Percentiles rank a stretch among this genome's conserved stretches.
phyloP scores from a whole-genome alignment of 2,329 filamentous ascomycete species.

The Ceratocystis cubensis region DNA sequence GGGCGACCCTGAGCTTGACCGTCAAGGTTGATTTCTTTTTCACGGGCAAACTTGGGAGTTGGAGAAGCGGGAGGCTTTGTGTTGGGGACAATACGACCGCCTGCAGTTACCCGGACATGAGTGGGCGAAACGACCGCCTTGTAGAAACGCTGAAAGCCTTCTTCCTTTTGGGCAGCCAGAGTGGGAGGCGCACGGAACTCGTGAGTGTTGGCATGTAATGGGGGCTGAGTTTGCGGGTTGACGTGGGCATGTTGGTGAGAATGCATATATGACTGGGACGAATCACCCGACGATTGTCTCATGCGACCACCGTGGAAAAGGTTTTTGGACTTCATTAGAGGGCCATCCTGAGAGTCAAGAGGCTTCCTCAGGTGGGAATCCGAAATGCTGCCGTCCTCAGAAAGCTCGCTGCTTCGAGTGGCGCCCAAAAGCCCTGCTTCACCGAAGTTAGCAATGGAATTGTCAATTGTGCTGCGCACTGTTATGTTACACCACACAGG shows the following conservation, averaged over 20 bases:
- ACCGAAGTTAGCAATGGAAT: conserved; percentile 3
- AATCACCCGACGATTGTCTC: conserved; percentile 17
- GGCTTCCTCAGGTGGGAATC: background rate
- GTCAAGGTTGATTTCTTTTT: conserved; percentile 16
- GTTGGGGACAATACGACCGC: conserved; percentile 55
- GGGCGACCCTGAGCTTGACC: conserved; percentile 3
- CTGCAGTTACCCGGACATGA: conserved; percentile 54
- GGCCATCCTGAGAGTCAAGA: conserved; percentile 8
- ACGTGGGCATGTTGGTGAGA: conserved; percentile 2
- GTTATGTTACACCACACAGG: background rate
- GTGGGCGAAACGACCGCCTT: conserved; percentile 56
- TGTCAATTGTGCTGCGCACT: background rate
- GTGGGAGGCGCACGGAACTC: conserved; percentile 43
- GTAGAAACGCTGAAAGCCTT: conserved; percentile 57
- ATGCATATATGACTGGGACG: background rate
- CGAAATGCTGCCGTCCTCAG: background rate
- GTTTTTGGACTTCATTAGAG: conserved; percentile 13
- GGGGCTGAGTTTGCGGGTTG: conserved; percentile 21
- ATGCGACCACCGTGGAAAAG: conserved; percentile 16
- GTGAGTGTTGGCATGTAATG: conserved; percentile 26
- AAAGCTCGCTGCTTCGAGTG: background rate
- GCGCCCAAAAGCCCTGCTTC: conserved; percentile 13
- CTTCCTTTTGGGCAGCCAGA: conserved; percentile 42
- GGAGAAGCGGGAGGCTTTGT: conserved; percentile 43
- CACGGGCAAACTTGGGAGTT: conserved; percentile 31